phyloP scores from a whole-genome alignment of 2,329 filamentous ascomycete genomes.

The Nannizziopsis arthrosporioides region DNA sequence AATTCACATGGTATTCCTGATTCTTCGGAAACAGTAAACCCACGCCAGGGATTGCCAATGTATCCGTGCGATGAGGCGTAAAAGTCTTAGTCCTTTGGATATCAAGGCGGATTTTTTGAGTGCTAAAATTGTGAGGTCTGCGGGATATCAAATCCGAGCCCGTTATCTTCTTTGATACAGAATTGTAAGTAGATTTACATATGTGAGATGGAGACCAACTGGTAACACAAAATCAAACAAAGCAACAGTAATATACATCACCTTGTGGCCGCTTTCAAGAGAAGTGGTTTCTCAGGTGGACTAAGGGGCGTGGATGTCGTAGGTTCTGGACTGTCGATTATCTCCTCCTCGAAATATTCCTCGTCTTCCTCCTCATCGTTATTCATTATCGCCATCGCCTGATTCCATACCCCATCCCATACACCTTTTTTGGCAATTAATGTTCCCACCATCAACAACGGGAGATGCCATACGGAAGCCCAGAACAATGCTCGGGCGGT shows the following conservation, averaged over 20 bases:
- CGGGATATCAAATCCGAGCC: no score
- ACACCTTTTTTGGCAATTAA: conserved; percentile 89
- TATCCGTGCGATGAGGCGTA: no score
- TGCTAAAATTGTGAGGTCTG: no score
- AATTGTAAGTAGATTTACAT: neutral
- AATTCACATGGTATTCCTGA: no score
- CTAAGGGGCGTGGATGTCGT: neutral
- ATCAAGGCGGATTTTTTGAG: no score
- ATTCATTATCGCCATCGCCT: conserved; percentile 48
- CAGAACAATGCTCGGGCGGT: conserved; percentile 81
- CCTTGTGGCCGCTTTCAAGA: neutral
- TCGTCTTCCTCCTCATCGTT: conserved; percentile 45
- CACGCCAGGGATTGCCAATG: no score
- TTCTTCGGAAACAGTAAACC: no score
- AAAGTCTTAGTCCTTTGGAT: no score
- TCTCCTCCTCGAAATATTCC: conserved; percentile 17
- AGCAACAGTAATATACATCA: neutral
- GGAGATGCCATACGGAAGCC: conserved; percentile 95
- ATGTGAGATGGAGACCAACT: neutral
- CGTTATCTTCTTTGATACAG: no score
- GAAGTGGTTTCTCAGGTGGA: neutral
- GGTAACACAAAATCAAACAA: neutral
- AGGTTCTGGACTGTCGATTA: neutral
- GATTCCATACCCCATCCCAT: conserved; percentile 70
- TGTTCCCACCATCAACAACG: conserved; percentile 76